These are phyloP conservation scores for Fraxinus sp. DNA, from an alignment of 305 asterid species.

Conservation along the genomic window DNA sequence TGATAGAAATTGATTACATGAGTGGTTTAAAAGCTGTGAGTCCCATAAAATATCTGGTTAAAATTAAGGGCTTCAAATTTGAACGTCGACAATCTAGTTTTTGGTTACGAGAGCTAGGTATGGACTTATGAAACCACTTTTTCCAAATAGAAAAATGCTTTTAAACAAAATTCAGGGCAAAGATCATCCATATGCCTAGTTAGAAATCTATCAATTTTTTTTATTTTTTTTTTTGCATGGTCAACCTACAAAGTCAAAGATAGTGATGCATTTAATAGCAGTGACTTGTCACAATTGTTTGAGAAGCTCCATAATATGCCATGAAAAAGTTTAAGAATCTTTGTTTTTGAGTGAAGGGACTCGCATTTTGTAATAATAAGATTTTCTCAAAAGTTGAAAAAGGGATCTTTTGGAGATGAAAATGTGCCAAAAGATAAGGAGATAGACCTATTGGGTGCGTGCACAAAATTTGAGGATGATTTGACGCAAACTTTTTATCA, in stretches of 20 bases:
- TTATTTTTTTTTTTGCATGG: neutral
- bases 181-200: neutral
- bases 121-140: neutral
- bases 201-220: neutral
- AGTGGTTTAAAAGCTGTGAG: too few relatives aligned
- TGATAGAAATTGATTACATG: too few relatives aligned
- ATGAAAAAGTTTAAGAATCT: neutral
- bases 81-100: neutral
- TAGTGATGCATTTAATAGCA: neutral
- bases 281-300: neutral
- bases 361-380: neutral
- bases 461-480: neutral
- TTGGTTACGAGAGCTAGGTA: neutral
- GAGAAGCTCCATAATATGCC: neutral
- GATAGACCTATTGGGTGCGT: neutral
- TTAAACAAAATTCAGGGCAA: neutral
- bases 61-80: neutral
- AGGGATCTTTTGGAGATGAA: neutral
- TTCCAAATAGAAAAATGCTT: neutral
- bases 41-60: too few relatives aligned
- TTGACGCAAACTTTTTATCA: neutral
- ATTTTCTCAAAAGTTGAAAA: neutral
- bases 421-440: neutral
- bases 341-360: neutral
- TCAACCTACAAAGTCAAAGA: neutral